Base-by-base conservation (phyloP, 2,329 filamentous ascomycete species). In the Fusarium keratoplasticum region DNA sequence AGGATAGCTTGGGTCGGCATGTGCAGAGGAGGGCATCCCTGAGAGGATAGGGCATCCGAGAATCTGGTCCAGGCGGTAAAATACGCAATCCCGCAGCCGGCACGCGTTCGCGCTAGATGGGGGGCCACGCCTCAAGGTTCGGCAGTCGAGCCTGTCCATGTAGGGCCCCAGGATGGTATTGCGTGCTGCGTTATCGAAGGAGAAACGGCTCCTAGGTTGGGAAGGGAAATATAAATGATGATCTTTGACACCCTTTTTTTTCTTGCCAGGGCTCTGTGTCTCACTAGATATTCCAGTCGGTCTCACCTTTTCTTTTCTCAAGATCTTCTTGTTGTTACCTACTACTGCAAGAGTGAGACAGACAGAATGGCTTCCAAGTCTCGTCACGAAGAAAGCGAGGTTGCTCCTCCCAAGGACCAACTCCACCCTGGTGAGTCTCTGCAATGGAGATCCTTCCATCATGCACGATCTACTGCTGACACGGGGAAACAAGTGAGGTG, bases 401-500 rank as follows among this genome's bases (percentile, higher is more conserved):
- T 72, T 59, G 61, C 69, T 55, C 76, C 76, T 67, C 76, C 81
- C 38, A 82, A 82, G 70, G 76, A 78, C 13, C 75, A 82, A 60
- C 80, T 79, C 40, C 71, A 78, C 58, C 76, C 78, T 70, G 80
- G 80, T 82, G 68, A 47, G 61, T 31, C 25, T 3, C 13, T 4
- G 18, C 13, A 1, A 16, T n/a, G 42, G 22, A 47, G 42, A 47
- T 6, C 33, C 7, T 16, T 31, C 36, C 36, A 40, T 40, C 16
- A 35, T 35, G n/a, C 29, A 20, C 33, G n/a, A 7, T 42, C 14
- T n/a, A 7, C n/a, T 14, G 22, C 61, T 64, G 44, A 73, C n/a
- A 8, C 47, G 5, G 42, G 16, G 6, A n/a, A 1, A 2, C 25
- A 31, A 90, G 89, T 89, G 22, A 90, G 87, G 86, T 93, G 92